Conservation (phyloP, 2,329 filamentous ascomycete species). For the Colletotrichum tamarilloi region DNA sequence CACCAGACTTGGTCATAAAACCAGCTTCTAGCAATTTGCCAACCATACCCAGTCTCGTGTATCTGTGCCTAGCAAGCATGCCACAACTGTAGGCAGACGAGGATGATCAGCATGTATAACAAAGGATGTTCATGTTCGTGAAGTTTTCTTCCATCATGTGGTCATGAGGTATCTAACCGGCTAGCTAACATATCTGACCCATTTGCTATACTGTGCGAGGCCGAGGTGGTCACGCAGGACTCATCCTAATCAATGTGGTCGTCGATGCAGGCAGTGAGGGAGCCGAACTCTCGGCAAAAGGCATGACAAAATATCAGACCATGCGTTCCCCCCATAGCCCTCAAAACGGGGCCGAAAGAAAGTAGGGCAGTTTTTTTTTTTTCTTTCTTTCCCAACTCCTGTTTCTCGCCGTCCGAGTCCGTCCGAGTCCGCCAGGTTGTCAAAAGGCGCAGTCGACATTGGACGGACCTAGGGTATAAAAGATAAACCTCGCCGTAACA, state of each 20-base stretch:
- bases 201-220: neutral
- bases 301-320: neutral
- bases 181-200: neutral
- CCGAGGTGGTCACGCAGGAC: neutral
- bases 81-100: neutral
- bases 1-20: neutral
- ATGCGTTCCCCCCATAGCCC: neutral
- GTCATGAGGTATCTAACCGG: neutral
- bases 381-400: neutral
- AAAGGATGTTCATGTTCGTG: neutral
- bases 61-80: neutral
- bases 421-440: neutral
- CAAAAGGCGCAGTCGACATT: neutral
- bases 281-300: conserved; percentile 18
- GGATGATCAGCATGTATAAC: neutral
- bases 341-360: neutral
- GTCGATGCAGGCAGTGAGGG: neutral
- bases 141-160: neutral
- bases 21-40: neutral
- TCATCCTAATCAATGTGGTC: neutral
- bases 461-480: neutral
- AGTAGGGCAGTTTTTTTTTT: conserved; percentile 1
- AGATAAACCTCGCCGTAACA: neutral
- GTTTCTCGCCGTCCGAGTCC: neutral
- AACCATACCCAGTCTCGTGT: neutral